phyloP scores from a whole-genome alignment of 176 grass and related monocot species.

The Eleusine coracana region DNA sequence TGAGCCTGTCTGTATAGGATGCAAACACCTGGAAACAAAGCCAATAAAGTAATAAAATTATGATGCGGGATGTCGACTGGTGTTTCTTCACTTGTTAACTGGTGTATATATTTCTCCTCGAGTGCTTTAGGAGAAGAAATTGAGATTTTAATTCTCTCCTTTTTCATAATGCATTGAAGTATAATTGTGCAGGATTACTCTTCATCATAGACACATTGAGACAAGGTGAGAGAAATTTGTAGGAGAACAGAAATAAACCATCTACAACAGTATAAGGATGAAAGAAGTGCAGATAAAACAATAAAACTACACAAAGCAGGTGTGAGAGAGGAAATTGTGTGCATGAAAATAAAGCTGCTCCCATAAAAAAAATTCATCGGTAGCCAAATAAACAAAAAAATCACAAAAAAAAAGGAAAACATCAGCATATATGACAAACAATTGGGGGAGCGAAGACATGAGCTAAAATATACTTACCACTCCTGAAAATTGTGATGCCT shows the following conservation, averaged over 20 bases:
- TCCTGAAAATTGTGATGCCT: constrained; percentile 2
- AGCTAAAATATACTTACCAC: not conserved
- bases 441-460: not conserved
- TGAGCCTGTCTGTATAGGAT: constrained; percentile 43
- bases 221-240: not conserved
- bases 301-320: not conserved
- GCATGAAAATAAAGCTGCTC: not conserved
- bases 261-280: not conserved
- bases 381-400: not conserved
- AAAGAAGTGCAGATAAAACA: not conserved
- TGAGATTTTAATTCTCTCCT: not conserved
- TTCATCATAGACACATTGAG: not conserved
- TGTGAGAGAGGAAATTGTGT: too few relatives aligned
- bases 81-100: not conserved
- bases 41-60: not conserved
- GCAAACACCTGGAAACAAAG: constrained; percentile 59
- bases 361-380: not conserved
- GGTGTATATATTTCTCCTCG: not conserved
- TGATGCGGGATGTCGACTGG: not conserved
- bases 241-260: not conserved
- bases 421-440: not conserved
- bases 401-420: not conserved
- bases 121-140: not conserved
- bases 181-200: not conserved
- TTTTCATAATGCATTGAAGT: not conserved